Evolutionary conservation across 139 green algal species (phyloP), one percentile per base, ranked within the genome.

Genomic region (Mesostigma viride): DNA sequence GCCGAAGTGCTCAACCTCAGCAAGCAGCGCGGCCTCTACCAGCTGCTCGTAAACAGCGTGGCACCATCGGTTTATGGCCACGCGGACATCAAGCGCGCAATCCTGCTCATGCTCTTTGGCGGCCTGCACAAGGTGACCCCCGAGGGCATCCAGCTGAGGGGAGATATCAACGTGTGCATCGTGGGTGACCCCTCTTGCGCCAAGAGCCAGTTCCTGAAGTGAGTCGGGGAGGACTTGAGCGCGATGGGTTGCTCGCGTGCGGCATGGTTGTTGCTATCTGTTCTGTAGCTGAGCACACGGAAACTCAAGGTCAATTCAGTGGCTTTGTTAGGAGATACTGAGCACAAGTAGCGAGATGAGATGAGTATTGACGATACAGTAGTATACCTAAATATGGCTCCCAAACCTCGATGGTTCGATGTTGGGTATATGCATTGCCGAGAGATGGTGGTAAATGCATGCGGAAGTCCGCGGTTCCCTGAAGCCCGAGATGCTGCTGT

Each of bases 131-230:
- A 99, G 82, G 80, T 44, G 20, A 97, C 92, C 0, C 45, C 58
- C 11, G 73, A 84, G 56, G 68, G 64, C n/a, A 80, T 78, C 40
- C 72, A 75, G 26, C 78, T 93, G 5, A 72, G 93, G 33, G 93
- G 93, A 3, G 93, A 99, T 77, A 95, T 98, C 84, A 99, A 99
- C 70, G 93, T 98, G 51, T 82, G 95, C 67, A 85, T 99, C 71
- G 85, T 99, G 30, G 93, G 92, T 31, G 93, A 99, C 79, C 93
- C 93, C 59, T 95, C 89, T 33, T 96, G 89, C 3, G 93, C 91
- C 73, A 99, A 99, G 84, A 95, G 85, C 1, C 93, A 99, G 80
- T 97, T 99, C 79, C 87, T 99, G 3, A 98, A 98, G 80, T 76
- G 48, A 65, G 69, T 73, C 20, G 22, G 27, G 22, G 22, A 22